phyloP scores from a whole-genome alignment of 345 rosid genomes.

The Litchi chinensis region DNA sequence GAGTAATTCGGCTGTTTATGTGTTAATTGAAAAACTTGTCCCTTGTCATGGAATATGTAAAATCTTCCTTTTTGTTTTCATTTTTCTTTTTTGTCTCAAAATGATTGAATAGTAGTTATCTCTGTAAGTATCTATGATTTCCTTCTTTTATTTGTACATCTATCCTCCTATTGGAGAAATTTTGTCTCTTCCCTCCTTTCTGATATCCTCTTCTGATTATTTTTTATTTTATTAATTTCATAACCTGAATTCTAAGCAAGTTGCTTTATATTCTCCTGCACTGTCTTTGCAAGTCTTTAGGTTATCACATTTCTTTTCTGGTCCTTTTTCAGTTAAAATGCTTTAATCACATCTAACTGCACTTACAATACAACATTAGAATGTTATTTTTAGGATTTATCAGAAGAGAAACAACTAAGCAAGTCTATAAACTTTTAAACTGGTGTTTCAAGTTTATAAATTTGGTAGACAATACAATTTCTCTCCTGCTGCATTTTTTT shows the following conservation, averaged over 20 bases:
- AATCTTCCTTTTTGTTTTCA: no score
- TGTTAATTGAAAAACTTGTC: background rate
- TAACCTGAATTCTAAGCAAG: background rate
- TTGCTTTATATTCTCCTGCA: background rate
- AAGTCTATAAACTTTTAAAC: background rate
- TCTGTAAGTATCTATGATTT: background rate
- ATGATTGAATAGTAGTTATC: background rate
- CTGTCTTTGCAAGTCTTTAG: background rate
- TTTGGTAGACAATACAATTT: background rate
- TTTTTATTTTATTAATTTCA: background rate
- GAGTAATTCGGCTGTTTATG: background rate
- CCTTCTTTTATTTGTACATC: background rate
- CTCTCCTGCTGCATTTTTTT: background rate
- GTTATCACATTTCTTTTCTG: background rate
- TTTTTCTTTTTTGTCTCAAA: no score
- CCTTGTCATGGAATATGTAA: background rate
- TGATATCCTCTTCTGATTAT: background rate
- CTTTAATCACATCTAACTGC: background rate
- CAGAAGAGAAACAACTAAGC: background rate
- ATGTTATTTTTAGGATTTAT: background rate
- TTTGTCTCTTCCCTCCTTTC: background rate
- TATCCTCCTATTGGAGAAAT: background rate
- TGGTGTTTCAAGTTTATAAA: background rate
- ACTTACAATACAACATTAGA: background rate
- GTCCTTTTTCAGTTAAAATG: background rate